Evolutionary conservation across 805 yeast species (phyloP), one percentile per base, ranked within the genome.

Genomic region (Starmerella khaoyaiensis): DNA sequence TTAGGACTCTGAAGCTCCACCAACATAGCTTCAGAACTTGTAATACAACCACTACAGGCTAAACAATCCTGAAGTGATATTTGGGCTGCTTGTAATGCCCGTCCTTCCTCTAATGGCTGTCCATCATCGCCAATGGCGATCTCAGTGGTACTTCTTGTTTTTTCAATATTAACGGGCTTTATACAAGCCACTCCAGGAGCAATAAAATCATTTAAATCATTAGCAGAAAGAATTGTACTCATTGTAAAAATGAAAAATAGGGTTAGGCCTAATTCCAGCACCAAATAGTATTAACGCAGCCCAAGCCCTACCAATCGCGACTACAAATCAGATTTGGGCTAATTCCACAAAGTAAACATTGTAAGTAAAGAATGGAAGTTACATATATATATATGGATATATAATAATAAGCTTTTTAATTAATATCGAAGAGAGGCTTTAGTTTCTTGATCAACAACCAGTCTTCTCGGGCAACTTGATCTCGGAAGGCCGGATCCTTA

Each of bases 401-500:
- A n/a, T n/a, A n/a, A n/a, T n/a, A n/a, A n/a, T n/a, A n/a, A n/a
- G n/a, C n/a, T n/a, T n/a, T 15, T 66, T 66, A 76, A 60, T 75
- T 72, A 49, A 90, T 87, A 57, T 82, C 94, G 53, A 90, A 80
- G 31, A 82, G 71, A 31, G 84, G 73, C 65, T 90, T 90, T 63
- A 90, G 71, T 55, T 79, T 77, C 68, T 80, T 81, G 55, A 90
- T 69, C 59, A 90, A 69, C 43, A 87, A 56, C 99, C 99, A 90
- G 61, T 90, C 99, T 33, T 86, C 93, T 61, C 94, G 77, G 32
- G 87, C 69, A 45, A 90, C 98, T 44, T 81, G 73, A 52, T 81
- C 87, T 62, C 99, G 74, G 75, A 90, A 90, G 4, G 97, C 96
- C 28, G 94, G 93, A 54, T 90, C 98, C 65, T 90, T 90, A 69